Evolutionary conservation across 1,139 yeast genomes (phyloP).

Genomic region (Kodamaea derodonti): DNA sequence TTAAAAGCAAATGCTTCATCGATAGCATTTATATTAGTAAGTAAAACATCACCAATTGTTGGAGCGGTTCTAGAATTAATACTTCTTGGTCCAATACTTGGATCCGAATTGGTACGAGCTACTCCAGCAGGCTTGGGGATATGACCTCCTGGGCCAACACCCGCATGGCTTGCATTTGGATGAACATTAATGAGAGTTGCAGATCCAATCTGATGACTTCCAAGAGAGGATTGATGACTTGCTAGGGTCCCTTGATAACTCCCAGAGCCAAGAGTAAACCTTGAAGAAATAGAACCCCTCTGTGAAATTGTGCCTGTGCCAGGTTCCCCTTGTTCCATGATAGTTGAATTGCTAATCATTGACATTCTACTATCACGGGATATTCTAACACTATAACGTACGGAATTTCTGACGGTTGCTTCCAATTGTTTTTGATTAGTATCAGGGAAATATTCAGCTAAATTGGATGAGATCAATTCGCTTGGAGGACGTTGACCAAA

Average conservation of each 20-base stretch:
- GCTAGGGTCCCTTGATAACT: not conserved
- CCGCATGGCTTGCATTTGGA: not conserved
- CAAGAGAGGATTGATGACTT: not conserved
- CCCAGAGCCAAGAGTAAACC: not conserved
- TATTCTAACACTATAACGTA: conserved; percentile 65
- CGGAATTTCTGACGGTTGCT: conserved; percentile 80
- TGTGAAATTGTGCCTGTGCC: conserved; percentile 1
- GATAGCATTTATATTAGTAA: conserved; percentile 55
- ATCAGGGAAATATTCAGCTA: conserved; percentile 90
- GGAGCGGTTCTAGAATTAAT: conserved; percentile 20
- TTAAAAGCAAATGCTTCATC: conserved; percentile 43
- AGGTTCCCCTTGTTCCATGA: conserved; percentile 4
- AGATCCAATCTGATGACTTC: not conserved
- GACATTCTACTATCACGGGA: conserved; percentile 21
- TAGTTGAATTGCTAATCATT: conserved; percentile 21
- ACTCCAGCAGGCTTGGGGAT: not conserved
- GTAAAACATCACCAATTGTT: conserved; percentile 66
- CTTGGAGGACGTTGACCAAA: conserved; percentile 93
- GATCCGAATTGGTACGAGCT: not conserved
- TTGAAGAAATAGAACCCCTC: conserved; percentile 1
- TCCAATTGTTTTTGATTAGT: conserved; percentile 70
- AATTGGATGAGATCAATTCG: conserved; percentile 83
- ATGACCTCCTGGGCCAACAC: not conserved
- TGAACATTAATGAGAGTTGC: not conserved
- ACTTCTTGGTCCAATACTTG: not conserved